Evolutionary conservation across 202 grass and related monocot genomes (phyloP), one percentile per base, ranked within the genome.

Genomic region (Saccharum hybrid): DNA sequence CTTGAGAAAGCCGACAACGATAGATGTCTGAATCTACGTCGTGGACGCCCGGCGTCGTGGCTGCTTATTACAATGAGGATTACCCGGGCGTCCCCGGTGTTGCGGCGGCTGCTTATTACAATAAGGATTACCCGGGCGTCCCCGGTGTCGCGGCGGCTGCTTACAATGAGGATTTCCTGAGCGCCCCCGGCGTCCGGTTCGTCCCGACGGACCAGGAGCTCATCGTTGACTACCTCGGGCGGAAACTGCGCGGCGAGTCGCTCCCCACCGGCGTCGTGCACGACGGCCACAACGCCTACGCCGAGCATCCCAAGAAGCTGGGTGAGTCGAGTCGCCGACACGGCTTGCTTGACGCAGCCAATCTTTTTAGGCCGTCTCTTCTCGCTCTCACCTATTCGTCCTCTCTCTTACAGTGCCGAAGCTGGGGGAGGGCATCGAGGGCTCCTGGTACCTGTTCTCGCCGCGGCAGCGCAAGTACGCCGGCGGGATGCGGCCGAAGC

Each of bases 371-470:
- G 4, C 2, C 28, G 28, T 19, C 40, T 40, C 18, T 6, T 30
- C 40, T 45, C 6, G 7, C 11, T 22, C 41, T 71, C 2, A 65
- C 5, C 26, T 37, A 4, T 36, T 19, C 16, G 15, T 57, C 22
- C 15, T 39, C 8, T 74, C 71, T 74, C 71, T n/a, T 36, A 71
- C 74, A 85, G 86, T 59, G 42, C 0, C 5, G 2, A 60, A n/a
- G 14, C 26, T 86, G 74, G 74, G 67, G 4, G 21, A 30, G 63
- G 63, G 8, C 22, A 15, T 30, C 34, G 79, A 34, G 19, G 74
- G 74, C 19, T 67, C 31, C 51, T 86, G 89, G 82, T 91, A 83
- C 68, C 54, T 88, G 62, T 88, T 91, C 52, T 84, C 86, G 52
- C 19, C 14, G 41, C 77, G 86, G 74, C 19, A 5, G 1, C 78